Conservation (phyloP, 169 alveolate genomes). For the Plasmodium yoelii region DNA sequence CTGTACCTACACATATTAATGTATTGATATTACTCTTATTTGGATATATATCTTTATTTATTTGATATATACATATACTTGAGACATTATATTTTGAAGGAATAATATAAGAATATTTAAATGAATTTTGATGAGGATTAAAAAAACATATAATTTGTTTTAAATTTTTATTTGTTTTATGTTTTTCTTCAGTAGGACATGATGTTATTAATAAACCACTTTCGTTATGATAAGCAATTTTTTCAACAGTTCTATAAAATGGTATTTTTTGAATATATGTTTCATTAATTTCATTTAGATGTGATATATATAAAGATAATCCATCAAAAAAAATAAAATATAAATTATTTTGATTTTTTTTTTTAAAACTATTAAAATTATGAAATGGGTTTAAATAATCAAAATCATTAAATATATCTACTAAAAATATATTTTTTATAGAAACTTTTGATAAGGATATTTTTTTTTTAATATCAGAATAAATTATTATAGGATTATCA, state of each 20-base stretch:
- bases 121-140: constrained; percentile 48
- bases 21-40: constrained; percentile 5
- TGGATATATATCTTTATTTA: neutral
- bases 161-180: constrained; percentile 63
- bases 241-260: constrained; percentile 71
- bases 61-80: constrained; percentile 39
- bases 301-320: constrained; percentile 24
- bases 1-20: constrained; percentile 62
- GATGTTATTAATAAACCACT: constrained; percentile 55
- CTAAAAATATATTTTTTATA: constrained; percentile 51
- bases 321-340: constrained; percentile 72
- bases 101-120: constrained; percentile 49
- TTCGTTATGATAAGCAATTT: constrained; percentile 62
- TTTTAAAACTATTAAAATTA: constrained; percentile 47
- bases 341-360: constrained; percentile 55
- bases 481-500: constrained; percentile 57
- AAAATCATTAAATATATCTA: constrained; percentile 65
- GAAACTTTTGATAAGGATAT: constrained; percentile 45
- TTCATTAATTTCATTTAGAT: constrained; percentile 47
- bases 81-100: constrained; percentile 72
- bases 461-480: constrained; percentile 58
- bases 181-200: constrained; percentile 68
- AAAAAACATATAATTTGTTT: constrained; percentile 69
- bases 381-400: constrained; percentile 72
- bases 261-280: constrained; percentile 53